Evolutionary conservation across 345 rosid genomes (phyloP).

Genomic region (Lepidium aucheri): DNA sequence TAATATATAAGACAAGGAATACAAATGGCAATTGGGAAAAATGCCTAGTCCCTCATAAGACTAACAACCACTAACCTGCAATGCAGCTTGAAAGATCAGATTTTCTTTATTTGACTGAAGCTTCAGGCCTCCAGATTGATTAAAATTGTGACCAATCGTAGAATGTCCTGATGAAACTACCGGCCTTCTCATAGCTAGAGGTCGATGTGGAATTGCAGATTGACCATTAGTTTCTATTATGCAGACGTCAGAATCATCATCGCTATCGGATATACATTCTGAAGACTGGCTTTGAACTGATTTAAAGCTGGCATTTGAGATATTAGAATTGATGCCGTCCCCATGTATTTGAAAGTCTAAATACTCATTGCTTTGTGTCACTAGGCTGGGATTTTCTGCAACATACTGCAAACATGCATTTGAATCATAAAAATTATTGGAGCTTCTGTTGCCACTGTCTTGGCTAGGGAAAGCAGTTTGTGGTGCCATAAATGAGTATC

Average conservation of each 20-base stretch:
- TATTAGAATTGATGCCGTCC: slow-evolving; percentile 27
- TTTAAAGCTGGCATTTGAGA: slow-evolving; percentile 54
- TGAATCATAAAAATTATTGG: slow-evolving; percentile 20
- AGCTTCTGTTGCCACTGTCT: slow-evolving; percentile 24
- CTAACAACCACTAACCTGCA: slow-evolving; percentile 53
- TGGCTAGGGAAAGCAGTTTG: slow-evolving; percentile 19
- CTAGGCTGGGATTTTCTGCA: slow-evolving; percentile 23
- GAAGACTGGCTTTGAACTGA: slow-evolving; percentile 61
- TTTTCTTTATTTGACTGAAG: slow-evolving; percentile 45
- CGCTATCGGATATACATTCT: slow-evolving; percentile 46
- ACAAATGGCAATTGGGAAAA: neutral
- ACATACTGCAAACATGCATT: slow-evolving; percentile 28
- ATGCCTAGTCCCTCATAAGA: neutral
- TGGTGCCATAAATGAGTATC: slow-evolving; percentile 19
- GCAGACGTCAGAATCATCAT: slow-evolving; percentile 68
- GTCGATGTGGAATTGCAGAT: slow-evolving; percentile 35
- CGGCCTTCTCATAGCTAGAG: slow-evolving; percentile 23
- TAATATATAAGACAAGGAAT: neutral
- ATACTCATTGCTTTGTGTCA: slow-evolving; percentile 23
- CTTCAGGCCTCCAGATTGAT: slow-evolving; percentile 34
- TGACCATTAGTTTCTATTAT: slow-evolving; percentile 70
- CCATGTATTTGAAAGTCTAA: slow-evolving; percentile 25
- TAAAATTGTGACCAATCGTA: slow-evolving; percentile 21
- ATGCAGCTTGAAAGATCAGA: slow-evolving; percentile 49
- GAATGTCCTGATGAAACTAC: slow-evolving; percentile 22